A percentile compares a stretch with the other conserved stretches of the same genome.
Conservation (phyloP, 257 asterid species). For the Solanum etuberosum region DNA sequence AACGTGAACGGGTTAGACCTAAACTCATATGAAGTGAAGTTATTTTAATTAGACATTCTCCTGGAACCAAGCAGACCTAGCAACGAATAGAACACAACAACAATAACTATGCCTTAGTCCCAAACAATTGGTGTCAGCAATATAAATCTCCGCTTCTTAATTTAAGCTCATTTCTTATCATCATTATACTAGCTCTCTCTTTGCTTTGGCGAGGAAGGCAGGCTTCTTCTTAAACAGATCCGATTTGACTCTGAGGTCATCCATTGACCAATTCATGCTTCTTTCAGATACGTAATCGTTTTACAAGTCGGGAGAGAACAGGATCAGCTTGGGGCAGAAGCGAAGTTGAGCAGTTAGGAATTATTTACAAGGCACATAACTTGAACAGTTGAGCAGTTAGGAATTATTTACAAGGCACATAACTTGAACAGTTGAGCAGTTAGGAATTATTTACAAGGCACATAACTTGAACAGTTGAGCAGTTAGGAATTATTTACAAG, state of each 20-base stretch:
- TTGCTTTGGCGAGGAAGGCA: neutral
- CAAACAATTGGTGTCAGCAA: neutral
- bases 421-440: too few relatives aligned
- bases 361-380: too few relatives aligned
- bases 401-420: too few relatives aligned
- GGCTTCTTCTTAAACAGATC: neutral
- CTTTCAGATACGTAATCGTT: neutral
- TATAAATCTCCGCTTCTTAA: neutral
- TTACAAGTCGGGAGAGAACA: too few relatives aligned
- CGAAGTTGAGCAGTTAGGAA: too few relatives aligned
- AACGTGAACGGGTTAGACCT: neutral
- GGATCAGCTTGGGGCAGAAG: too few relatives aligned
- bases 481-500: too few relatives aligned
- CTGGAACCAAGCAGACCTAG: neutral
- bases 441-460: too few relatives aligned
- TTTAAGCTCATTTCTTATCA: neutral
- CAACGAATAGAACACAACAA: neutral
- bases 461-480: too few relatives aligned
- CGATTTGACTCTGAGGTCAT: neutral
- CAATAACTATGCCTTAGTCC: too few relatives aligned
- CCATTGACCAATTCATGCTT: neutral
- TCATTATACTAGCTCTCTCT: neutral
- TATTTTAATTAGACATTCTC: neutral
- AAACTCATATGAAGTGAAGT: neutral
- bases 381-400: too few relatives aligned